Percentiles rank a stretch among this genome's conserved stretches.
Conservation (phyloP, 2,329 filamentous ascomycete species). For the Ophiosphaerella korrae region DNA sequence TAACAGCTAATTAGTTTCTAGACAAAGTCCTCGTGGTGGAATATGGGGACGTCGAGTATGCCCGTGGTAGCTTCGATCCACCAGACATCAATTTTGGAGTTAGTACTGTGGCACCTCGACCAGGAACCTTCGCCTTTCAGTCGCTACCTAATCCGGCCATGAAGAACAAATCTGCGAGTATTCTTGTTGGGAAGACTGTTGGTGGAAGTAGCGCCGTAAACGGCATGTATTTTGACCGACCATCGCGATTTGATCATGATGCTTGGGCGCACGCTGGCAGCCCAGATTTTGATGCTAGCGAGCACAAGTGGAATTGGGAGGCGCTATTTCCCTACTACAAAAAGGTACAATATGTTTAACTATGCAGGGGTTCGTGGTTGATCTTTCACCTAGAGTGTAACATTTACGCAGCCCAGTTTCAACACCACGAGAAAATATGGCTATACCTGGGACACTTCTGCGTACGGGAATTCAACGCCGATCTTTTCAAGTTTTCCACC, state of each 20-base stretch:
- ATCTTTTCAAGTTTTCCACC: conserved; percentile 8
- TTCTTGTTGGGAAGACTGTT: conserved; percentile 10
- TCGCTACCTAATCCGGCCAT: conserved; percentile 8
- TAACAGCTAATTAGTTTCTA: background rate
- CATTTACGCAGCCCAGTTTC: conserved; percentile 8
- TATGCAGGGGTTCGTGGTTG: background rate
- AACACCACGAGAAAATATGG: background rate
- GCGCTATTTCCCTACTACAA: conserved; percentile 21
- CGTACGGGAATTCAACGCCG: conserved; percentile 7
- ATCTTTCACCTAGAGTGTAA: conserved; percentile 1
- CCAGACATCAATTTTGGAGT: background rate
- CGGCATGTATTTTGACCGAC: conserved; percentile 9
- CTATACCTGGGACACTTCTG: conserved; percentile 10
- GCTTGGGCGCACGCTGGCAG: conserved; percentile 13
- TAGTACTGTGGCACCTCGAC: background rate
- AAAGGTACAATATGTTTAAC: background rate
- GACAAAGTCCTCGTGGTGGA: conserved; percentile 12
- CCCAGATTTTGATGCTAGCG: conserved; percentile 1
- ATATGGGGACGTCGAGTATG: conserved; percentile 5
- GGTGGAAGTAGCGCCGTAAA: conserved; percentile 18
- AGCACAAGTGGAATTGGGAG: conserved; percentile 18
- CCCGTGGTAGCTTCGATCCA: background rate
- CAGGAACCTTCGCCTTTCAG: conserved; percentile 1
- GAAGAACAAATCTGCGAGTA: background rate
- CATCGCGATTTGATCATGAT: conserved; percentile 10